These are phyloP conservation scores for Grigorovia humatica DNA, from an alignment of 805 yeast genomes.

Conservation along the genomic window DNA sequence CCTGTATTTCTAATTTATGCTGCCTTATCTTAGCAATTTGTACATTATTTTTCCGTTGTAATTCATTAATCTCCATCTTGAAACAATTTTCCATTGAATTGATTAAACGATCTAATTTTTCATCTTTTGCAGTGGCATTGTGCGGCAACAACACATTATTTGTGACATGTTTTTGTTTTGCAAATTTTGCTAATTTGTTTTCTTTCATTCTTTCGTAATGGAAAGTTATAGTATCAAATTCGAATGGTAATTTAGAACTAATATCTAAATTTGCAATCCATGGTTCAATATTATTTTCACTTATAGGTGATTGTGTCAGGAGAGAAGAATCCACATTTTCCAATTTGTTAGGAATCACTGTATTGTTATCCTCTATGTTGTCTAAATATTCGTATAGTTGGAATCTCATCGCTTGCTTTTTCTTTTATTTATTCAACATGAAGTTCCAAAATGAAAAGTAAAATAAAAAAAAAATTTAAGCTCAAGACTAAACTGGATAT, in stretches of 20 bases:
- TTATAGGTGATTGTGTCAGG: not conserved
- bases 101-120: not conserved
- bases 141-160: no score
- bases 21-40: conserved; percentile 2
- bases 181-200: no score
- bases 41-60: not conserved
- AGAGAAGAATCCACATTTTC: not conserved
- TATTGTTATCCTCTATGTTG: not conserved
- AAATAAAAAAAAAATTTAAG: not conserved
- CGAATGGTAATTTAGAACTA: conserved; percentile 7
- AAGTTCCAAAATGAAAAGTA: not conserved
- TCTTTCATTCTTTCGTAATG: not conserved
- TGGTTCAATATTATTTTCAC: conserved; percentile 1
- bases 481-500: no score
- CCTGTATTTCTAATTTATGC: conserved; percentile 9
- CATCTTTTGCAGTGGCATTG: not conserved
- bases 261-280: conserved; percentile 8
- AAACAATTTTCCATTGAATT: not conserved
- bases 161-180: not conserved
- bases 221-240: not conserved
- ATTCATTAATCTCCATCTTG: not conserved
- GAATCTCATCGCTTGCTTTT: conserved; percentile 3
- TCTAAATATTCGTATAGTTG: conserved; percentile 1
- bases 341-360: no score
- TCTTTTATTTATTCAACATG: no score